These are phyloP conservation scores for Boletellus deceptivus DNA, from an alignment of 1,284 basidiomycete genomes.

Conservation along the genomic window DNA sequence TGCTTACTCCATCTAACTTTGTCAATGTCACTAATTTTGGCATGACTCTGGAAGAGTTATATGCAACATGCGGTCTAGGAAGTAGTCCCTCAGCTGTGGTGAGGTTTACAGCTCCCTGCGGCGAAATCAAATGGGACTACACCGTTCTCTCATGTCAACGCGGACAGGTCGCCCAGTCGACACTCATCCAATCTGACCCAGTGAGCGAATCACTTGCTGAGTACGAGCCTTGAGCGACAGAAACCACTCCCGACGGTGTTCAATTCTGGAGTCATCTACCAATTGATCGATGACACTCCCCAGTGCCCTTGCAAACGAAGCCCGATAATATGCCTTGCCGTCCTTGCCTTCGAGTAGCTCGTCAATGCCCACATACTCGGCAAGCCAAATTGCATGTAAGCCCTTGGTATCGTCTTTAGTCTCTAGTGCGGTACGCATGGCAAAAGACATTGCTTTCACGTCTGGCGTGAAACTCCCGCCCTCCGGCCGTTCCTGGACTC, in stretches of 20 bases:
- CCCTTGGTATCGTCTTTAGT: constrained; percentile 47
- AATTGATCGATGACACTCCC: constrained; percentile 12
- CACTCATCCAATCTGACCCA: constrained; percentile 14
- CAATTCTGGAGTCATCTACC: constrained; percentile 18
- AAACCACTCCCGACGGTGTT: constrained; percentile 18
- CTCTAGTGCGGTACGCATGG: constrained; percentile 54
- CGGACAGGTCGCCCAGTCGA: constrained; percentile 13
- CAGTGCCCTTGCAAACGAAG: constrained; percentile 30
- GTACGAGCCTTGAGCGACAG: constrained; percentile 21
- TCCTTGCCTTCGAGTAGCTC: constrained; percentile 19
- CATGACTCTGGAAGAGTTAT: not conserved
- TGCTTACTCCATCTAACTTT: constrained; percentile 11
- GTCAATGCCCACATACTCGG: constrained; percentile 43
- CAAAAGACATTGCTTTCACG: constrained; percentile 47
- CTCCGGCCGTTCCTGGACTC: constrained; percentile 38
- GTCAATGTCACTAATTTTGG: constrained; percentile 6
- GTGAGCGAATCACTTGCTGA: constrained; percentile 13
- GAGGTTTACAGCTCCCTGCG: constrained; percentile 28
- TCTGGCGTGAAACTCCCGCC: constrained; percentile 46
- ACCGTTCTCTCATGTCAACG: constrained; percentile 21
- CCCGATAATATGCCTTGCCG: constrained; percentile 24
- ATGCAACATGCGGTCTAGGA: constrained; percentile 4
- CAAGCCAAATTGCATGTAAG: constrained; percentile 58
- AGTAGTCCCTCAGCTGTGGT: constrained; percentile 14
- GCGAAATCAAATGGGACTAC: constrained; percentile 27